phyloP scores from a whole-genome alignment of 2,329 filamentous ascomycete genomes.

The Coniochaeta hoffmannii region DNA sequence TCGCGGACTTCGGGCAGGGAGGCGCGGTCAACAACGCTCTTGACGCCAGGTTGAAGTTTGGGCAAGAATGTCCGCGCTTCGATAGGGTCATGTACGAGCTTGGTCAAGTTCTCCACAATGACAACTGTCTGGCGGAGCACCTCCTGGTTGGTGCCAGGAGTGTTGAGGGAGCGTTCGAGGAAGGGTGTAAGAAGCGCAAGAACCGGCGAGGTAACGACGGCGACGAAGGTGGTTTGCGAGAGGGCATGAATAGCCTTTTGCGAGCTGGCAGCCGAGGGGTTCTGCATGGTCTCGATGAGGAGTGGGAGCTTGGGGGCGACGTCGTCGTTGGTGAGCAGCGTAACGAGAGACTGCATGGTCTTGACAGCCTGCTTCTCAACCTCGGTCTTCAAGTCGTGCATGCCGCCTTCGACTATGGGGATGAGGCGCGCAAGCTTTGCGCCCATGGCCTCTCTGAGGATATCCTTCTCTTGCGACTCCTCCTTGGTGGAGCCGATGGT shows the following conservation, averaged over 20 bases:
- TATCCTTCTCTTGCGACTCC: constrained; percentile 78
- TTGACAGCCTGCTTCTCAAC: constrained; percentile 82
- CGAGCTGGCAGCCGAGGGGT: constrained; percentile 78
- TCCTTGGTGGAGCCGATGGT: constrained; percentile 71
- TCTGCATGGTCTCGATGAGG: constrained; percentile 89
- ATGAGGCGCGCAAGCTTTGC: constrained; percentile 80
- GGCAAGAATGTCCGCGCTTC: constrained; percentile 93
- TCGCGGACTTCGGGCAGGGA: constrained; percentile 93
- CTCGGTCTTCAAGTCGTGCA: constrained; percentile 94
- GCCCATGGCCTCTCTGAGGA: constrained; percentile 86
- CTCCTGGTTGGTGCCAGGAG: constrained; percentile 83
- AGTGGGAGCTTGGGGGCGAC: constrained; percentile 87
- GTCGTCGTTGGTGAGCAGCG: constrained; percentile 92
- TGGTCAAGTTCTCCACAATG: constrained; percentile 95
- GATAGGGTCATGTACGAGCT: constrained; percentile 90
- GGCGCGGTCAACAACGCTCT: constrained; percentile 77
- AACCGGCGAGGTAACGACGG: constrained; percentile 90
- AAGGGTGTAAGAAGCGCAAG: constrained; percentile 90
- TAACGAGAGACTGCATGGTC: constrained; percentile 86
- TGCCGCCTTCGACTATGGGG: constrained; percentile 81
- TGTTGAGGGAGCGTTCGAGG: constrained; percentile 89
- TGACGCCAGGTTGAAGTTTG: constrained; percentile 88
- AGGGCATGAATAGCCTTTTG: constrained; percentile 96
- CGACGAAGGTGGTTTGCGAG: constrained; percentile 97
- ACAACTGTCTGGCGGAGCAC: constrained; percentile 93